Evolutionary conservation across 805 yeast genomes (phyloP).

Genomic region (Candida montana): DNA sequence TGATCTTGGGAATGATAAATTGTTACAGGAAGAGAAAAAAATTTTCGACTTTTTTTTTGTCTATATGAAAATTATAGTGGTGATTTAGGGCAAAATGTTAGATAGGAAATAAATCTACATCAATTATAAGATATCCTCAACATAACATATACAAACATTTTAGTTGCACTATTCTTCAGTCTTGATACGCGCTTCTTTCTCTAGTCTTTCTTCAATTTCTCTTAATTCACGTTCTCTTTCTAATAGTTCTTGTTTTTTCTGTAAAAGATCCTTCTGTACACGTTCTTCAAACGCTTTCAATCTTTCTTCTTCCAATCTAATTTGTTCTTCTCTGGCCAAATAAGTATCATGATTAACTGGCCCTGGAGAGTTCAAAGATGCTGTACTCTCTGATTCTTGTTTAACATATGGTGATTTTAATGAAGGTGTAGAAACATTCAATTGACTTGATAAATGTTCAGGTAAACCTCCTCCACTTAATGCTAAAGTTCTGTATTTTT

Average conservation of each 20-base stretch:
- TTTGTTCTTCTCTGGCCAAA: conserved; percentile 78
- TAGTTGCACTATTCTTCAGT: conserved; percentile 17
- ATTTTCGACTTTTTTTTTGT: not conserved
- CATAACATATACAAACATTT: not conserved
- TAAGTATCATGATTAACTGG: conserved; percentile 34
- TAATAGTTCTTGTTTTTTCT: conserved; percentile 75
- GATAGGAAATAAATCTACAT: too few relatives aligned
- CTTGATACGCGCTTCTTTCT: conserved; percentile 44
- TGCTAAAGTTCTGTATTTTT: conserved; percentile 84
- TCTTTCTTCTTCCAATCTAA: conserved; percentile 84
- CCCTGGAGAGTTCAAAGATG: conserved; percentile 17
- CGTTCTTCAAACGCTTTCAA: conserved; percentile 80
- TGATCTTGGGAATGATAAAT: too few relatives aligned
- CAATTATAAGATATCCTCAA: too few relatives aligned
- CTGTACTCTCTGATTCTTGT: conserved; percentile 17
- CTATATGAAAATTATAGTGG: too few relatives aligned
- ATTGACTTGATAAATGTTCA: conserved; percentile 29
- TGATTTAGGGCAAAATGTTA: too few relatives aligned
- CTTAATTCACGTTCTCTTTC: conserved; percentile 81
- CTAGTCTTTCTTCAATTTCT: conserved; percentile 69
- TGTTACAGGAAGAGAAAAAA: not conserved
- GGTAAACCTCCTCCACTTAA: conserved; percentile 51
- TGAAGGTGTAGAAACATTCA: conserved; percentile 6
- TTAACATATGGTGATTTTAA: conserved; percentile 22
- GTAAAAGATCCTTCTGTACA: conserved; percentile 79